These are phyloP conservation scores for Scheffersomyces spartinae DNA, from an alignment of 805 yeast species.

Conservation along the genomic window DNA sequence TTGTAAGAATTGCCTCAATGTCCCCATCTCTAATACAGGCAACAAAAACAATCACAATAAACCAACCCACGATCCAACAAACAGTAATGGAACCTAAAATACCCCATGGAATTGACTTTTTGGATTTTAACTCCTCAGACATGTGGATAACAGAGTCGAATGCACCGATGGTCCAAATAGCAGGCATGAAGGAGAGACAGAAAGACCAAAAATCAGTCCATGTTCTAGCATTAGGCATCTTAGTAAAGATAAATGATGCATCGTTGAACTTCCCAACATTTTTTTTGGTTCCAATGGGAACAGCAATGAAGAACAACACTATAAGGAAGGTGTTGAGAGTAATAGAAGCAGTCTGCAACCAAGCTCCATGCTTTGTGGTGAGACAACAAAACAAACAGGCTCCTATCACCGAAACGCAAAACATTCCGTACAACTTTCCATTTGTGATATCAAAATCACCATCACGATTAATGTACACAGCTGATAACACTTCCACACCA, in stretches of 20 bases:
- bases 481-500: constrained; percentile 46
- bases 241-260: constrained; percentile 45
- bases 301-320: constrained; percentile 45
- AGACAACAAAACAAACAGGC: constrained; percentile 43
- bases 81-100: constrained; percentile 16
- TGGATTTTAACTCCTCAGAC: constrained; percentile 61
- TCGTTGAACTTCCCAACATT: constrained; percentile 29
- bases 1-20: constrained; percentile 9
- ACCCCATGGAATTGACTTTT: constrained; percentile 47
- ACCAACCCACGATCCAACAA: constrained; percentile 25
- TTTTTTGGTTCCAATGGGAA: constrained; percentile 45
- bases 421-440: constrained; percentile 51
- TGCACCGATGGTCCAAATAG: constrained; percentile 67
- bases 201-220: constrained; percentile 55
- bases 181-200: constrained; percentile 50
- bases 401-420: constrained; percentile 44
- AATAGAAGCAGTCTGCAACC: constrained; percentile 50
- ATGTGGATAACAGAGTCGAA: constrained; percentile 65
- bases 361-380: constrained; percentile 46
- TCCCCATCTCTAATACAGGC: constrained; percentile 31
- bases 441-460: constrained; percentile 44
- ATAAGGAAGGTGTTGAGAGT: constrained; percentile 41
- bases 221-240: constrained; percentile 35
- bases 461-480: constrained; percentile 42
- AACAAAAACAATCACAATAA: constrained; percentile 23